Evolutionary conservation across 1,284 basidiomycete genomes (phyloP), one percentile per base, ranked within the genome.

Genomic region (Malassezia globosa): DNA sequence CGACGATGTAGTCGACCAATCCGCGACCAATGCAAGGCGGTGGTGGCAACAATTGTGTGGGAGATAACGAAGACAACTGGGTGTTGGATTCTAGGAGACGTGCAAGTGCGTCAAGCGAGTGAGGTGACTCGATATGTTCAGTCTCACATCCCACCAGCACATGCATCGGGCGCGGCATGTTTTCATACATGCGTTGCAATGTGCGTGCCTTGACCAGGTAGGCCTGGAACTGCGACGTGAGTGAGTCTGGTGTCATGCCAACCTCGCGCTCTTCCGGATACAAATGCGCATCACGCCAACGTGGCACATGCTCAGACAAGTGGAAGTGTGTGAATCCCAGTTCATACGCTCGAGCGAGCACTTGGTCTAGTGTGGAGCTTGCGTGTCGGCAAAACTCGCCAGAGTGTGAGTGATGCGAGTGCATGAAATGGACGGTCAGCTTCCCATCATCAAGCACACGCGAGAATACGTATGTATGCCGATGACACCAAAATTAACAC

Each of bases 311-410:
- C 73, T 97, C 92, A n/a, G 82, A 85, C 49, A 97, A 76, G 4
- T 89, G 87, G 66, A 84, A 96, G 0, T 84, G 77, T 49, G 78
- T 76, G 71, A 96, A 97, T 0, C 82, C 81, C 68, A 83, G 79
- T 2, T 74, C 66, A 47, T 87, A 82, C 8, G 94, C 90, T 58
- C 83, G 81, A 5, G 76, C 67, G 1, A 94, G 82, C 13, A 90
- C 83, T 2, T 85, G 79, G 56, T 88, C 81, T 19, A 97, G 77
- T 0, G 77, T 76, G 5, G 84, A 82, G 3, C 73, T 70, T 7
- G 88, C 92, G 72, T 97, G 94, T 56, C 81, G 83, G 76, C 92
- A 96, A 75, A 95, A 97, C 68, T 94, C 83, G 25, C 92, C 92
- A 6, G 89, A 95, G 69, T 96, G 90, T 8, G 87, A 92, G 73